A percentile compares a stretch with the other conserved stretches of the same genome.
These are phyloP conservation scores for Psidium friedrichsthalianum DNA, from an alignment of 345 rosid species.

Conservation along the genomic window DNA sequence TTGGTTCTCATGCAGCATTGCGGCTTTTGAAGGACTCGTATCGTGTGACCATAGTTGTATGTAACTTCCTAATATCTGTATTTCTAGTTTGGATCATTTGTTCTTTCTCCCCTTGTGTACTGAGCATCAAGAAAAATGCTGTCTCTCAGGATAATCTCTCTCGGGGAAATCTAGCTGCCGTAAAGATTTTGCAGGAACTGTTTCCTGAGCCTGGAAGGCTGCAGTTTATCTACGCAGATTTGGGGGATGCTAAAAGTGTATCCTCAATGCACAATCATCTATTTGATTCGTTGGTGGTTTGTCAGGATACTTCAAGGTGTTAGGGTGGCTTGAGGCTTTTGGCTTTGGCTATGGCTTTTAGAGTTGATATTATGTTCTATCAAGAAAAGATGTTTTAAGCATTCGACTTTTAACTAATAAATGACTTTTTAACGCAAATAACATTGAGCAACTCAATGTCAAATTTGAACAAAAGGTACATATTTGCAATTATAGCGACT, in stretches of 20 bases:
- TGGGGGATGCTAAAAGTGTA: slow-evolving; percentile 91
- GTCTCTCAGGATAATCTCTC: slow-evolving; percentile 85
- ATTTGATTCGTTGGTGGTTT: background rate
- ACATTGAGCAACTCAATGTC: background rate
- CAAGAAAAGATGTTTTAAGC: background rate
- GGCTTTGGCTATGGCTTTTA: background rate
- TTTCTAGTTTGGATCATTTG: background rate
- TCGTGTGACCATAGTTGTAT: slow-evolving; percentile 88
- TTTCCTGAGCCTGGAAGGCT: slow-evolving; percentile 92
- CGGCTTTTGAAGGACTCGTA: slow-evolving; percentile 67
- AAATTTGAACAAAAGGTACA: background rate
- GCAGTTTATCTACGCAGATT: slow-evolving; percentile 83
- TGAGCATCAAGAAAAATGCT: background rate
- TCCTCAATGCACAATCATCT: slow-evolving; percentile 4
- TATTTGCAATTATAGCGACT: background rate
- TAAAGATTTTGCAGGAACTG: slow-evolving; percentile 69
- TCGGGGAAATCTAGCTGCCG: slow-evolving; percentile 88
- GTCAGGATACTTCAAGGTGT: background rate
- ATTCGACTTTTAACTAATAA: background rate
- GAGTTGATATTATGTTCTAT: background rate
- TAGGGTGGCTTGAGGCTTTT: background rate
- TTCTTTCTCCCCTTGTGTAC: background rate
- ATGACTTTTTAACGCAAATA: background rate
- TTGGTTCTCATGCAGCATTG: slow-evolving; percentile 90
- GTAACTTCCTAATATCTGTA: background rate